Evolutionary conservation across 2,329 filamentous ascomycete species (phyloP).

Genomic region (Lithohypha guttulata): DNA sequence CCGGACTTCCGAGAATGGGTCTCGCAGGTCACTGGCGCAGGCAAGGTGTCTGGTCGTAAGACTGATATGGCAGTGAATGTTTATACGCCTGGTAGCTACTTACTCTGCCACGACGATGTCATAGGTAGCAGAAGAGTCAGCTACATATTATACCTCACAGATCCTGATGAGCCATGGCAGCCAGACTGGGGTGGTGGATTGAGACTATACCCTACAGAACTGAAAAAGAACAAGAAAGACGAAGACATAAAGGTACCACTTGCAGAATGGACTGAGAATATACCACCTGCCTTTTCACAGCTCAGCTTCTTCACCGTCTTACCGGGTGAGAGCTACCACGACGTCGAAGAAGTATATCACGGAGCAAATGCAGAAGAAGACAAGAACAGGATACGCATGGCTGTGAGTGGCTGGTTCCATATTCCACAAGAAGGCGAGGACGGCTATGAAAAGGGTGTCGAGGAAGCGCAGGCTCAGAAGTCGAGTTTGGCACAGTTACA

Average conservation of each 20-base stretch:
- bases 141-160: conserved; percentile 92
- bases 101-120: conserved; percentile 95
- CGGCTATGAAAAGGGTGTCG: conserved; percentile 75
- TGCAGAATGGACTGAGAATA: conserved; percentile 67
- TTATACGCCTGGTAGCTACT: conserved; percentile 89
- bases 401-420: conserved; percentile 97
- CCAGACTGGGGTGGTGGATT: conserved; percentile 86
- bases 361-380: conserved; percentile 48
- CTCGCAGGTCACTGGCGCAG: conserved; percentile 72
- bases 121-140: conserved; percentile 93
- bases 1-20: conserved; percentile 80
- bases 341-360: conserved; percentile 94
- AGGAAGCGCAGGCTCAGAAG: conserved; percentile 77
- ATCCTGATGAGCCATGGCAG: conserved; percentile 85
- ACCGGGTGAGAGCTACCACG: conserved; percentile 97
- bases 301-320: conserved; percentile 96
- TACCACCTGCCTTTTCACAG: conserved; percentile 94
- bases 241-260: conserved; percentile 68
- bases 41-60: conserved; percentile 80
- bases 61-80: conserved; percentile 99
- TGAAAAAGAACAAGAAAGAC: conserved; percentile 56
- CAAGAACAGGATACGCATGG: conserved; percentile 68
- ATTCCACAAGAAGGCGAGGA: conserved; percentile 92
- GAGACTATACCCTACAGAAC: conserved; percentile 66
- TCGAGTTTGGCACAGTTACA: conserved; percentile 89